Evolutionary conservation across 2,329 filamentous ascomycete species (phyloP), one percentile per base, ranked within the genome.

Genomic region (Emergomyces pasteurianus): DNA sequence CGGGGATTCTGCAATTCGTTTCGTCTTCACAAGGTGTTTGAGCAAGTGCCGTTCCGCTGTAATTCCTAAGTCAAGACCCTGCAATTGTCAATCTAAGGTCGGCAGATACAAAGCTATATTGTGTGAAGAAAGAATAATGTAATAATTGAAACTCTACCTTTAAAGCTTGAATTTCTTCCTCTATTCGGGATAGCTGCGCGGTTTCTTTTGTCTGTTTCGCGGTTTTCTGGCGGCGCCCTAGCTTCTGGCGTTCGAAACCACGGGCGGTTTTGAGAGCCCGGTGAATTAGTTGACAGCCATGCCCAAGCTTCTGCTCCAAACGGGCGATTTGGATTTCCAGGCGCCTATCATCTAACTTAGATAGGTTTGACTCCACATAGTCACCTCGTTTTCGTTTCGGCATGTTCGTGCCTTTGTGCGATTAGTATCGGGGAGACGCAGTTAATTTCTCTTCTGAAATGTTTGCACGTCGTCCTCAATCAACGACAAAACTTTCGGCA

Each of bases 161-260:
- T 58, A 86, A 70, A 26, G 80, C 80, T 52, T 76, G 72, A 52
- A 85, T 79, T 68, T 86, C 84, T 54, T 76, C 76, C 38, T 79
- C 75, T 38, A 86, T 68, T 5, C 83, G 74, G 23, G 71, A 71
- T 62, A 75, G 62, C 6, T 71, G 70, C 28, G 71, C 68, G 6
- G 67, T 64, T 38, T 82, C 77, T 12, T 75, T 75, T 43, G 79
- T 76, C 8, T 71, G 65, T 47, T 72, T 74, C 0, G 82, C 82
- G 2, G 75, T 77, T 69, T 86, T 86, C 65, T 80, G 78, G 61
- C 84, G 74, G 16, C 83, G 77, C 26, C 83, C 80, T 61, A 86
- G 74, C 69, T 86, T 86, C 71, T 86, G 84, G 57, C 83, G 76
- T 70, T 87, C 84, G 65, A 86, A 84, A 12, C 81, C 80, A 50